Conservation (phyloP, 2,329 filamentous ascomycete genomes). For the Fusarium hainanense region DNA sequence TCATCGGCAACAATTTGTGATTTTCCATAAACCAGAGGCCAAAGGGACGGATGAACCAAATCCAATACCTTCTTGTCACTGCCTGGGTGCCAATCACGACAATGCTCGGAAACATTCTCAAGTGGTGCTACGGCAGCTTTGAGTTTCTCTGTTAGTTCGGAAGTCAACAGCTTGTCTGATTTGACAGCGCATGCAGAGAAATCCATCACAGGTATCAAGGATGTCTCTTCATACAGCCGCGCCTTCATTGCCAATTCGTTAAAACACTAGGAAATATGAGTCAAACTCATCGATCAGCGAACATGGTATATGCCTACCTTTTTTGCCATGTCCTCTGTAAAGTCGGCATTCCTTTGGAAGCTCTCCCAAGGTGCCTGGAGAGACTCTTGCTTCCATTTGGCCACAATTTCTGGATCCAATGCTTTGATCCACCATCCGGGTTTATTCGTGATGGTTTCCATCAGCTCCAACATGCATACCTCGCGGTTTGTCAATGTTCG, state of each 20-base stretch:
- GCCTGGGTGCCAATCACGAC: conserved; percentile 12
- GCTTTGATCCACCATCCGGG: conserved; percentile 50
- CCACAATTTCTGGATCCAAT: conserved; percentile 20
- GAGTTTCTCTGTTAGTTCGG: neutral
- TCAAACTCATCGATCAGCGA: neutral
- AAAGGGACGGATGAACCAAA: conserved; percentile 20
- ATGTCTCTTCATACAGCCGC: neutral
- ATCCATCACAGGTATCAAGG: neutral
- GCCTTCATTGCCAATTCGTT: neutral
- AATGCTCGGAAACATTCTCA: neutral
- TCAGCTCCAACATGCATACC: conserved; percentile 48
- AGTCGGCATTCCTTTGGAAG: neutral
- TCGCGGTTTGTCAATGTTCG: neutral
- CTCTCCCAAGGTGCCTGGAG: neutral
- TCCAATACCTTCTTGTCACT: neutral
- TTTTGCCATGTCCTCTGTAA: neutral
- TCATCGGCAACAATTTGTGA: neutral
- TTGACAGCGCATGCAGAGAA: neutral
- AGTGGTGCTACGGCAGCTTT: neutral
- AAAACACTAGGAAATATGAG: neutral
- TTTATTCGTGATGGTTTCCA: conserved; percentile 54
- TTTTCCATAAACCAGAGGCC: conserved; percentile 27
- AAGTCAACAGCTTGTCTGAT: neutral
- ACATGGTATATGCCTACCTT: neutral
- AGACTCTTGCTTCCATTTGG: conserved; percentile 2